Evolutionary conservation across 257 asterid genomes (phyloP).

Genomic region (Nicotiana paniculata): DNA sequence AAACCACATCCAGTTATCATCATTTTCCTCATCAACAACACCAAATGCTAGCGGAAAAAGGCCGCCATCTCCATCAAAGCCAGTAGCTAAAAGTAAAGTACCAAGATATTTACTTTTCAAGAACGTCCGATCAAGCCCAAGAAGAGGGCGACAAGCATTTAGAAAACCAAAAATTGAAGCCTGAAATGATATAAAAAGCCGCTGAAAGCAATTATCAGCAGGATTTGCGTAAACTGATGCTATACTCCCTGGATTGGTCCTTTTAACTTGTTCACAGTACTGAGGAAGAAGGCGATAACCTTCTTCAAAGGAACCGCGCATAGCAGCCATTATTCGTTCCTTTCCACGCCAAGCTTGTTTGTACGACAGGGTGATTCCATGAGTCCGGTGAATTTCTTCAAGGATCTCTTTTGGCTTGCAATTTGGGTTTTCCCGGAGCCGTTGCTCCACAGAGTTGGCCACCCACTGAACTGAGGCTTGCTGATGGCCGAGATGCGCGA

Average conservation of each 20-base stretch:
- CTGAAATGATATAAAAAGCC: constrained; percentile 78
- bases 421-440: constrained; percentile 74
- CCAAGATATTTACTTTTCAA: constrained; percentile 88
- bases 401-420: constrained; percentile 92
- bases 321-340: constrained; percentile 86
- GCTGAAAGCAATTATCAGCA: constrained; percentile 74
- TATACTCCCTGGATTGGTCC: constrained; percentile 87
- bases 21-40: constrained; percentile 89
- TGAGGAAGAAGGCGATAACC: constrained; percentile 87
- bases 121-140: constrained; percentile 82
- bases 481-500: constrained; percentile 84
- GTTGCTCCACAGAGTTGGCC: constrained; percentile 87
- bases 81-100: constrained; percentile 83
- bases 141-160: constrained; percentile 90
- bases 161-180: constrained; percentile 85
- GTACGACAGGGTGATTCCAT: constrained; percentile 87
- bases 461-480: constrained; percentile 99
- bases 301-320: constrained; percentile 96
- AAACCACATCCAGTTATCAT: constrained; percentile 98
- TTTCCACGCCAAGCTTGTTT: constrained; percentile 99
- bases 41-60: constrained; percentile 93
- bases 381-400: constrained; percentile 79
- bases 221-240: constrained; percentile 73
- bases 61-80: constrained; percentile 90
- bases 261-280: constrained; percentile 83